Conservation (phyloP, 768 basidiomycete species). For the Russula brevipes region DNA sequence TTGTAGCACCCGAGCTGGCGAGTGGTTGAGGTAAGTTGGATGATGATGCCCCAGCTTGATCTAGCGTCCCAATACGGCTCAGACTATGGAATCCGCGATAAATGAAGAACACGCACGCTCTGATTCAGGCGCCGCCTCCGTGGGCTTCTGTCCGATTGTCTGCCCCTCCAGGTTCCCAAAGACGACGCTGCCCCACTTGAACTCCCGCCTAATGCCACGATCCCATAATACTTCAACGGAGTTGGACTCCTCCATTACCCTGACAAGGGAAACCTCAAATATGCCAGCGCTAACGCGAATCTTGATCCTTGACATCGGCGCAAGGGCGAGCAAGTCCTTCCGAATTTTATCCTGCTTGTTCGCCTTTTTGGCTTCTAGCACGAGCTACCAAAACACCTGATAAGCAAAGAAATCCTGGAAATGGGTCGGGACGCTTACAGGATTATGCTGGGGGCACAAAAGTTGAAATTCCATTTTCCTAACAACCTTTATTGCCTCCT, state of each 20-base stretch:
- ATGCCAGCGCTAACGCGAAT: conserved; percentile 79
- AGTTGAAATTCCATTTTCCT: conserved; percentile 71
- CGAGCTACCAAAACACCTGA: conserved; percentile 42
- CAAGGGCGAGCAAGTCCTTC: conserved; percentile 62
- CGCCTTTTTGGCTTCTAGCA: conserved; percentile 69
- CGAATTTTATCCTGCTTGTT: conserved; percentile 70
- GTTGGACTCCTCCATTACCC: conserved; percentile 61
- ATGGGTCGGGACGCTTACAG: conserved; percentile 48
- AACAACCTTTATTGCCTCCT: conserved; percentile 50
- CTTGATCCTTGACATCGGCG: conserved; percentile 71
- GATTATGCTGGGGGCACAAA: conserved; percentile 85
- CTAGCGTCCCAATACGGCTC: not conserved
- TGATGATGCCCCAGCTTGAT: not conserved
- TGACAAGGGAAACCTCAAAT: conserved; percentile 77
- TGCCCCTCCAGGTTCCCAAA: conserved; percentile 69
- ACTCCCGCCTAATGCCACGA: conserved; percentile 62
- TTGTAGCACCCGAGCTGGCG: not conserved
- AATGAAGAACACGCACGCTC: conserved; percentile 39
- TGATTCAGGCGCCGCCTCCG: conserved; percentile 45
- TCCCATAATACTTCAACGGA: conserved; percentile 84
- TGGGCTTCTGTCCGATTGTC: conserved; percentile 63
- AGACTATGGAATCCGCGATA: conserved; percentile 2
- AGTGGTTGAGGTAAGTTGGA: not conserved
- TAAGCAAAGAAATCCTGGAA: not conserved
- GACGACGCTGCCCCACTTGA: conserved; percentile 78